Conservation (phyloP, 768 basidiomycete genomes). For the Pleurotus ostreatus region DNA sequence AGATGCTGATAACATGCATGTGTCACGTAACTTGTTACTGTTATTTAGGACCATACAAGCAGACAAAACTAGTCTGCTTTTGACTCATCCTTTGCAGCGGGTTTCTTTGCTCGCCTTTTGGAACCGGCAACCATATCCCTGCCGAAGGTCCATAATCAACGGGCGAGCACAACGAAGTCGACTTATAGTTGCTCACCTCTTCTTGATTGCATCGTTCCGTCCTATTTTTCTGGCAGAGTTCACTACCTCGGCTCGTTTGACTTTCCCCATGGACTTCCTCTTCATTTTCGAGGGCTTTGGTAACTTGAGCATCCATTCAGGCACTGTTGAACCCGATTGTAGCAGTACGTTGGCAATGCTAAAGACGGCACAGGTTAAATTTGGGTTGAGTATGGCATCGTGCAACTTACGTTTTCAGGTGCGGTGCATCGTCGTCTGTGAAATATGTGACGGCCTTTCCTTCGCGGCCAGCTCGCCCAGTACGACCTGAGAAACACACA, state of each 20-base stretch:
- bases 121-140: conserved; percentile 81
- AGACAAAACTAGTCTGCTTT: too few species aligned
- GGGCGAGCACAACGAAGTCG: not conserved
- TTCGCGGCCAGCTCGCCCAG: conserved; percentile 88
- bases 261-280: conserved; percentile 79
- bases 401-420: conserved; percentile 73
- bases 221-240: conserved; percentile 69
- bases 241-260: conserved; percentile 72
- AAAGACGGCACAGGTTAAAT: conserved; percentile 6
- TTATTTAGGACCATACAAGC: too few species aligned
- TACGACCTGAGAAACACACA: conserved; percentile 57
- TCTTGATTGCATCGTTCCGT: conserved; percentile 67
- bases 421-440: conserved; percentile 89
- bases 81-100: conserved; percentile 11
- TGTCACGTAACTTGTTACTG: too few species aligned
- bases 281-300: conserved; percentile 90
- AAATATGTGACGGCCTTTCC: conserved; percentile 96
- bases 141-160: conserved; percentile 5
- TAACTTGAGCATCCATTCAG: conserved; percentile 95
- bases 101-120: conserved; percentile 55
- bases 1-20: too few species aligned
- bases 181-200: conserved; percentile 40
- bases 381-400: conserved; percentile 1
- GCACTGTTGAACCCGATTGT: conserved; percentile 86
- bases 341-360: conserved; percentile 96